phyloP scores from a whole-genome alignment of 441 rosid species.

The Populus hybrid region DNA sequence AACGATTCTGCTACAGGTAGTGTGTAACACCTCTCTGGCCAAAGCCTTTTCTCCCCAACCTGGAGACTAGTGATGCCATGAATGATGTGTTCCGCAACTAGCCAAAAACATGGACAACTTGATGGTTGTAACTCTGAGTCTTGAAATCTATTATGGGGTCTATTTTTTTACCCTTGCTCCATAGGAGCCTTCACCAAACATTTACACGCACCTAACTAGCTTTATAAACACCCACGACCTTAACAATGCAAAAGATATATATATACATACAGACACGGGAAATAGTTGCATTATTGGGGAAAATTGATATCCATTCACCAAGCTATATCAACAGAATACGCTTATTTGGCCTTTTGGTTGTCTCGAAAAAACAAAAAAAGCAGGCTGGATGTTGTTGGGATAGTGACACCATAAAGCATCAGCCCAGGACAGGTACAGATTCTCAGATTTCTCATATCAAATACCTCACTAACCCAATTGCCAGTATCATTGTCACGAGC shows the following conservation, averaged over 20 bases:
- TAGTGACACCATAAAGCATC: background rate
- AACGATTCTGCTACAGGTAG: background rate
- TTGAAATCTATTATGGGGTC: background rate
- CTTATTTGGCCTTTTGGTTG: background rate
- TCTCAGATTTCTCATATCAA: background rate
- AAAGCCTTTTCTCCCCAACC: background rate
- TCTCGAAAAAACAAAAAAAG: background rate
- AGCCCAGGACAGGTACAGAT: background rate
- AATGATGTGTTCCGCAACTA: background rate
- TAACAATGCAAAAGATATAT: background rate
- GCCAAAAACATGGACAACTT: background rate
- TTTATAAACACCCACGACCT: background rate
- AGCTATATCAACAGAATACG: background rate
- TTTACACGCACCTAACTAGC: background rate
- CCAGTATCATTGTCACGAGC: background rate
- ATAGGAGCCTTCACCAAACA: slow-evolving; percentile 6
- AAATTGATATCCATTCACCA: background rate
- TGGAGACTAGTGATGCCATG: background rate
- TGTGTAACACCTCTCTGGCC: background rate
- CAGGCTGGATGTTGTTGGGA: background rate
- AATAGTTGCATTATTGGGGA: background rate
- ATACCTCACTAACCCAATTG: background rate
- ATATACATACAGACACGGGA: background rate
- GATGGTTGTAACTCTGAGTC: background rate
- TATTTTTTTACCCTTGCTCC: background rate